These are phyloP conservation scores for Syzygium aromaticum DNA, from an alignment of 345 rosid genomes.

Conservation along the genomic window DNA sequence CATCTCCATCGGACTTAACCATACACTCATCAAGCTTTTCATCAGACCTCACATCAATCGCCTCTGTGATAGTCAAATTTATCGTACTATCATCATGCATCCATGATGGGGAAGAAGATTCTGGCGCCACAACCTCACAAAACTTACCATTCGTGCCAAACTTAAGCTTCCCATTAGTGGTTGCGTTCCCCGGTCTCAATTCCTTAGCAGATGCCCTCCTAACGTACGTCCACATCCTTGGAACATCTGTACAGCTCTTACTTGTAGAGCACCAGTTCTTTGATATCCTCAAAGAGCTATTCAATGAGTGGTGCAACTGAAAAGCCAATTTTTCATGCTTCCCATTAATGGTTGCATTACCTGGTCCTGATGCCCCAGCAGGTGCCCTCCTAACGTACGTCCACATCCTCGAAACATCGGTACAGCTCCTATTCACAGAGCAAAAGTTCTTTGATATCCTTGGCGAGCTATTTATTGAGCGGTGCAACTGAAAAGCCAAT, in stretches of 20 bases:
- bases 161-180: background rate
- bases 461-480: conserved; percentile 19
- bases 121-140: conserved; percentile 1
- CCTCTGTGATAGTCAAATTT: background rate
- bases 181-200: background rate
- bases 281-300: conserved; percentile 20
- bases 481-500: conserved; percentile 27
- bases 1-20: background rate
- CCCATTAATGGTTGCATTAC: background rate
- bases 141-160: background rate
- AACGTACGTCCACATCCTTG: background rate
- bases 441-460: conserved; percentile 18
- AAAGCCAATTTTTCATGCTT: conserved; percentile 13
- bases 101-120: background rate
- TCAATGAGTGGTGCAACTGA: conserved; percentile 18
- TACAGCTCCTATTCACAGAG: background rate
- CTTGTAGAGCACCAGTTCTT: conserved; percentile 5
- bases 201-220: background rate
- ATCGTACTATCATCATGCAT: background rate
- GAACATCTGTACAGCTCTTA: background rate
- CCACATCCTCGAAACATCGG: background rate
- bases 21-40: background rate
- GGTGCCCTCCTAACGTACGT: background rate
- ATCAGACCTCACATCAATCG: background rate
- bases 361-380: background rate